Conservation (phyloP, 2,329 filamentous ascomycete genomes). For the Phialemonium atrogriseum region DNA sequence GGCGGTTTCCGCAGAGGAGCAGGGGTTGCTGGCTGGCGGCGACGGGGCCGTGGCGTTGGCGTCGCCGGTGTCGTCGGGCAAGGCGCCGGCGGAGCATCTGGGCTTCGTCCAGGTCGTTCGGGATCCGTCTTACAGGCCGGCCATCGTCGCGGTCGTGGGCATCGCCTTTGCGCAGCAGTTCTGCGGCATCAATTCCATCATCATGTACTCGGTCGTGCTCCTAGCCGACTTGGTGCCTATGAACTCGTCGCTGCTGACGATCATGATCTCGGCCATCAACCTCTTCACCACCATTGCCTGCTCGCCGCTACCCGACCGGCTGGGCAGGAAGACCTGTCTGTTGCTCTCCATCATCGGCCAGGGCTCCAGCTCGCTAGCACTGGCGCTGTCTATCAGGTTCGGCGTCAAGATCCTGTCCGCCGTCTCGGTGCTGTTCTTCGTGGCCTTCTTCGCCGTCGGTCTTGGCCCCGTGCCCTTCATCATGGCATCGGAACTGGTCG, state of each 20-base stretch:
- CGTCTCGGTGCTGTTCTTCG: constrained; percentile 74
- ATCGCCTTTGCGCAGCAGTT: constrained; percentile 92
- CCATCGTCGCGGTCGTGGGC: constrained; percentile 75
- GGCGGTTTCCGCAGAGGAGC: constrained; percentile 50
- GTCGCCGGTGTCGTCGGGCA: no score
- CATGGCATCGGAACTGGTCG: constrained; percentile 82
- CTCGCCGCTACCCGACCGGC: constrained; percentile 76
- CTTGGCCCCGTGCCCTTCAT: constrained; percentile 94
- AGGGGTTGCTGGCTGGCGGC: constrained; percentile 52
- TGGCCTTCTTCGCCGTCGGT: constrained; percentile 82
- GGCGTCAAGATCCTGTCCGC: constrained; percentile 69
- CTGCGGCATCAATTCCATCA: constrained; percentile 90
- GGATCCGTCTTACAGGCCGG: constrained; percentile 60
- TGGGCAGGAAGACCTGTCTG: constrained; percentile 81
- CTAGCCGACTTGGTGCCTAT: constrained; percentile 73
- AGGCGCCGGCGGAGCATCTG: constrained; percentile 26
- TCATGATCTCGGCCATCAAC: constrained; percentile 80
- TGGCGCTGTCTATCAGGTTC: constrained; percentile 74
- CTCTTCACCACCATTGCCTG: constrained; percentile 73
- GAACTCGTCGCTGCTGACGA: constrained; percentile 75
- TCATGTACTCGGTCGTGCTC: constrained; percentile 96
- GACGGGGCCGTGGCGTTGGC: constrained; percentile 6
- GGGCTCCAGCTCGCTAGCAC: constrained; percentile 64
- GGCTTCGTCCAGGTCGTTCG: constrained; percentile 58
- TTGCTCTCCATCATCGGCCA: constrained; percentile 78